Evolutionary conservation across 2,329 filamentous ascomycete genomes (phyloP).

Genomic region (Sphaerostilbella broomeana): DNA sequence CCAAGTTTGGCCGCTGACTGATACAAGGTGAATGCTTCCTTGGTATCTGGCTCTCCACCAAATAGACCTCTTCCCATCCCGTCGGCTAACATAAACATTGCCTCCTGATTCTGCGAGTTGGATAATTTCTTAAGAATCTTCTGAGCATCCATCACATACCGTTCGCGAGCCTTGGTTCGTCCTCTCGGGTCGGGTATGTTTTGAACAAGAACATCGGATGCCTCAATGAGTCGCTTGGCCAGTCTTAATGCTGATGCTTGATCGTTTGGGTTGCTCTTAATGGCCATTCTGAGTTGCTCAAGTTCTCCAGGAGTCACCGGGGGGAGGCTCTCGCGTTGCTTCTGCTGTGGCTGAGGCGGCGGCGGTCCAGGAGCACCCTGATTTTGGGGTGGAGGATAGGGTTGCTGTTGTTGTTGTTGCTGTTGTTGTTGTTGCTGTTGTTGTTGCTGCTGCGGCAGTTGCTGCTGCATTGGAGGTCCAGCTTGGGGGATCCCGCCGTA

Average conservation of each 20-base stretch:
- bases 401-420: constrained; percentile 19
- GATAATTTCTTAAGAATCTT: constrained; percentile 89
- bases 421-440: constrained; percentile 30
- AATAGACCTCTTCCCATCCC: constrained; percentile 77
- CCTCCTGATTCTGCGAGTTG: constrained; percentile 65
- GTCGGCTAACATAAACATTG: constrained; percentile 92
- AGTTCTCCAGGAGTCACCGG: constrained; percentile 73
- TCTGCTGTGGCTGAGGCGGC: constrained; percentile 21
- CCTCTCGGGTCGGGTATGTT: constrained; percentile 61
- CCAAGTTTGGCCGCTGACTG: constrained; percentile 88
- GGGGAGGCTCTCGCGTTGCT: constrained; percentile 19
- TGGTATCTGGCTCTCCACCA: constrained; percentile 73
- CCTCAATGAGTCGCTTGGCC: constrained; percentile 81
- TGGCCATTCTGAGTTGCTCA: constrained; percentile 62
- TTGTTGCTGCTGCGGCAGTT: constrained; percentile 18
- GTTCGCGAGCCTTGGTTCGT: constrained; percentile 69
- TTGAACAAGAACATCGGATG: constrained; percentile 66
- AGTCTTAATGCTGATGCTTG: constrained; percentile 63
- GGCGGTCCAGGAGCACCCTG: constrained; percentile 11
- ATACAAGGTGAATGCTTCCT: constrained; percentile 89
- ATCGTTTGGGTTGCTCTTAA: constrained; percentile 67
- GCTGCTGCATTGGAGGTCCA: constrained; percentile 24
- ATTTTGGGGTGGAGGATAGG: constrained; percentile 1
- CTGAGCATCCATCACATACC: constrained; percentile 77
- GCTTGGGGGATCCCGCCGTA: constrained; percentile 43